phyloP scores from a whole-genome alignment of 2,329 filamentous ascomycete species.

The Neofusicoccum cordaticola region DNA sequence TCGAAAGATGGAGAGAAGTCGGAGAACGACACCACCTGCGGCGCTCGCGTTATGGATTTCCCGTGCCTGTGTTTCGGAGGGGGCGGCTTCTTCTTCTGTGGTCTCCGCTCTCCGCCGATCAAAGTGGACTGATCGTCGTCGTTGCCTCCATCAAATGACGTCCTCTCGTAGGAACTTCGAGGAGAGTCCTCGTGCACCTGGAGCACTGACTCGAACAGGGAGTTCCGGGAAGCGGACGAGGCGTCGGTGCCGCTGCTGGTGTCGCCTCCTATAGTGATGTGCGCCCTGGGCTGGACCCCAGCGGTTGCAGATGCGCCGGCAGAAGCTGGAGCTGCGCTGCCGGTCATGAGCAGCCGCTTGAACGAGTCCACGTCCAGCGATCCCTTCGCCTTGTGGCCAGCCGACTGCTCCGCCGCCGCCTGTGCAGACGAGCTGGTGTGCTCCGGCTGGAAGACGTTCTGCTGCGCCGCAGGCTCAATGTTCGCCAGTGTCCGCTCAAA shows the following conservation, averaged over 20 bases:
- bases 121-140: slow-evolving; percentile 40
- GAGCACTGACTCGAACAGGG: slow-evolving; percentile 53
- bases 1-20: slow-evolving; percentile 28
- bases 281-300: not conserved
- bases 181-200: slow-evolving; percentile 51
- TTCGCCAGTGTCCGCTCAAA: slow-evolving; percentile 39
- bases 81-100: slow-evolving; percentile 65
- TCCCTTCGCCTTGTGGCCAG: slow-evolving; percentile 25
- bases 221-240: slow-evolving; percentile 59
- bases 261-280: slow-evolving; percentile 29
- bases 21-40: slow-evolving; percentile 35
- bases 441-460: not conserved
- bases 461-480: slow-evolving; percentile 29
- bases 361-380: slow-evolving; percentile 76
- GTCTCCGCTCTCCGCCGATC: slow-evolving; percentile 27
- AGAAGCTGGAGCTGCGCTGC: slow-evolving; percentile 47
- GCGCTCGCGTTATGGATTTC: slow-evolving; percentile 52
- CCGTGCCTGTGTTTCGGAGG: slow-evolving; percentile 72
- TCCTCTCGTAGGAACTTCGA: slow-evolving; percentile 58
- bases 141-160: slow-evolving; percentile 46
- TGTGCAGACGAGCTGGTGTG: slow-evolving; percentile 19
- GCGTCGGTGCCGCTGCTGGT: slow-evolving; percentile 57
- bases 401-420: not conserved
- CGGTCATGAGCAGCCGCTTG: slow-evolving; percentile 71
- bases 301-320: not conserved